Conservation (phyloP, 768 basidiomycete genomes). For the Hygrophorus russula region DNA sequence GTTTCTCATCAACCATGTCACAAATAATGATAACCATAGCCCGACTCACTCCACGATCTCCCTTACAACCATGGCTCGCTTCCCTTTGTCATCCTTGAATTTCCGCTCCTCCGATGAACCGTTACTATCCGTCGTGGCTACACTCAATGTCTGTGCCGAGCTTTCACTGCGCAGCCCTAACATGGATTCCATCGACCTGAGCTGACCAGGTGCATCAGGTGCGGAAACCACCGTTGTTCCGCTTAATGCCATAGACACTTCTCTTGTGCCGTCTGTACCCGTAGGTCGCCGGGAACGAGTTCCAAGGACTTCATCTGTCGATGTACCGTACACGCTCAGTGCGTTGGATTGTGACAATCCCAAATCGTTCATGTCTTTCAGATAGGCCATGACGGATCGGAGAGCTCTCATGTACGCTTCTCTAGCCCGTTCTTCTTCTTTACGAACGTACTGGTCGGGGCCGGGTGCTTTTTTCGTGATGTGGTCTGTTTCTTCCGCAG, state of each 20-base stretch:
- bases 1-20: conserved; percentile 10
- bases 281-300: conserved; percentile 59
- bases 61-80: conserved; percentile 71
- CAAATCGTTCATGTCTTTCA: conserved; percentile 92
- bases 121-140: conserved; percentile 64
- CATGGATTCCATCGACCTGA: conserved; percentile 59
- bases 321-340: conserved; percentile 46
- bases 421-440: conserved; percentile 60
- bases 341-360: conserved; percentile 49
- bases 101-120: conserved; percentile 74
- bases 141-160: conserved; percentile 57
- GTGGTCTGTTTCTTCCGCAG: conserved; percentile 20
- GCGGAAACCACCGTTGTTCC: conserved; percentile 29
- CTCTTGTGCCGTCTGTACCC: conserved; percentile 33
- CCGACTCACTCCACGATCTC: conserved; percentile 82
- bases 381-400: conserved; percentile 89
- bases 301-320: conserved; percentile 30
- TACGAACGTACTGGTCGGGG: conserved; percentile 38
- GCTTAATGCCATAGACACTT: conserved; percentile 44
- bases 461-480: conserved; percentile 26
- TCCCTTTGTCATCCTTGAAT: conserved; percentile 84
- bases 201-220: conserved; percentile 36
- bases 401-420: conserved; percentile 74
- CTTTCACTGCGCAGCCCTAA: conserved; percentile 47
- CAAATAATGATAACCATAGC: conserved; percentile 1